Percentiles rank a stretch among this genome's conserved stretches.
Evolutionary conservation across 352 stramenopile genomes (phyloP).

Genomic region (Phytophthora pistaciae): DNA sequence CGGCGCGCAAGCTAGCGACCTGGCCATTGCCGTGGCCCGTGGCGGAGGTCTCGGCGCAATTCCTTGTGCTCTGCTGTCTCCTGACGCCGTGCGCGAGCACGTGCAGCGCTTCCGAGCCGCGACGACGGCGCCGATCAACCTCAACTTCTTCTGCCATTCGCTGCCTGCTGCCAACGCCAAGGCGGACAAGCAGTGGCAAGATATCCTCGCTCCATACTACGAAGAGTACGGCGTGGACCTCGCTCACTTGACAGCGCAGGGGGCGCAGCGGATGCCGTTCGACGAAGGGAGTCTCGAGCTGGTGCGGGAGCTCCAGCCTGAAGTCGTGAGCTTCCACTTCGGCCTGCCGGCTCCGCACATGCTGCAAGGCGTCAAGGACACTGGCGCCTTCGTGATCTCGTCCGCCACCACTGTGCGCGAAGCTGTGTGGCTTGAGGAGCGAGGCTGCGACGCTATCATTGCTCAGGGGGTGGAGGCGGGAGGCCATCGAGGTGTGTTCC

Average conservation of each 20-base stretch:
- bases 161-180: conserved; percentile 19
- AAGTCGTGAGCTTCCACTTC: conserved; percentile 80
- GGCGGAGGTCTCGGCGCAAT: conserved; percentile 62
- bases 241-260: conserved; percentile 21
- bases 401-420: conserved; percentile 57
- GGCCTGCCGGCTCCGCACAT: conserved; percentile 42
- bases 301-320: conserved; percentile 55
- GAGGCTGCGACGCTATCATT: conserved; percentile 58
- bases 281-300: conserved; percentile 47
- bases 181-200: conserved; percentile 41
- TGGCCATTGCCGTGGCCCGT: conserved; percentile 38
- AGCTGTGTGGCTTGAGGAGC: conserved; percentile 33
- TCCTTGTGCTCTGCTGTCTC: conserved; percentile 43
- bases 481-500: conserved; percentile 65
- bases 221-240: conserved; percentile 36
- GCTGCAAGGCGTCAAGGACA: conserved; percentile 45
- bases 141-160: conserved; percentile 72
- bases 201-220: conserved; percentile 49
- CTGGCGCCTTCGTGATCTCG: conserved; percentile 51
- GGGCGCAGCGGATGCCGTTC: conserved; percentile 42
- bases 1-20: conserved; percentile 44
- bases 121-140: conserved; percentile 53
- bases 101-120: conserved; percentile 42
- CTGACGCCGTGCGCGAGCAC: conserved; percentile 31
- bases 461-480: conserved; percentile 70